Evolutionary conservation across 768 basidiomycete genomes (phyloP).

Genomic region (Amanita subjunquillea): DNA sequence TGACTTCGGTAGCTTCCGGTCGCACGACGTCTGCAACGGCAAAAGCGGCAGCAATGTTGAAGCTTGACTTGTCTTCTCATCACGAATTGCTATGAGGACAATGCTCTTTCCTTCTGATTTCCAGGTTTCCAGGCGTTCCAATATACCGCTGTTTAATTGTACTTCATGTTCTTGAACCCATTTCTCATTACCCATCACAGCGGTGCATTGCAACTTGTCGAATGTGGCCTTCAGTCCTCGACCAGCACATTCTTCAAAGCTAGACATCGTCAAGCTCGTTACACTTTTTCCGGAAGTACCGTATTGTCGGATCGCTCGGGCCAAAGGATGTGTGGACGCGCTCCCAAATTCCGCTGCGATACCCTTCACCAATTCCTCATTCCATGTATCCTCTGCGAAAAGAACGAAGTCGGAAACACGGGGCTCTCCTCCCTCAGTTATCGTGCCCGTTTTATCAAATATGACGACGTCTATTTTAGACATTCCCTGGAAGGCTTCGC

Average conservation of each 20-base stretch:
- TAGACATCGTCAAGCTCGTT: slow-evolving; percentile 6
- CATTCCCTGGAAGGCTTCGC: slow-evolving; percentile 80
- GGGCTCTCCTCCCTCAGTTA: slow-evolving; percentile 52
- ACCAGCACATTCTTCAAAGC: slow-evolving; percentile 55
- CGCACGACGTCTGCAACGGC: slow-evolving; percentile 59
- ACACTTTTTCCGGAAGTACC: slow-evolving; percentile 17
- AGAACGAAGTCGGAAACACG: slow-evolving; percentile 40
- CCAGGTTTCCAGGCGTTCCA: slow-evolving; percentile 37
- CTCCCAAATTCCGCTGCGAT: slow-evolving; percentile 47
- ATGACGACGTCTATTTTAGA: slow-evolving; percentile 65
- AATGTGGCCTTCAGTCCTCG: slow-evolving; percentile 51
- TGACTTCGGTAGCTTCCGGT: slow-evolving; percentile 42
- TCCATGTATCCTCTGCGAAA: slow-evolving; percentile 17
- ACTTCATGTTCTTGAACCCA: slow-evolving; percentile 46
- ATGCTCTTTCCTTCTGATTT: slow-evolving; percentile 63
- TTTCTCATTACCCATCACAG: slow-evolving; percentile 60
- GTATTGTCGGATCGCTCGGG: slow-evolving; percentile 43
- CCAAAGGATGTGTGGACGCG: slow-evolving; percentile 56
- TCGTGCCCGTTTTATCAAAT: slow-evolving; percentile 84
- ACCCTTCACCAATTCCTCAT: slow-evolving; percentile 30
- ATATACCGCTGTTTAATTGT: slow-evolving; percentile 18
- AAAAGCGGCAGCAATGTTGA: slow-evolving; percentile 36
- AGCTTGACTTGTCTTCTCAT: slow-evolving; percentile 3
- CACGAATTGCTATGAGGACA: slow-evolving; percentile 45
- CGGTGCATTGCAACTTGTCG: slow-evolving; percentile 23